Evolutionary conservation across 768 basidiomycete genomes (phyloP).

Genomic region (Amanita jacksonii): DNA sequence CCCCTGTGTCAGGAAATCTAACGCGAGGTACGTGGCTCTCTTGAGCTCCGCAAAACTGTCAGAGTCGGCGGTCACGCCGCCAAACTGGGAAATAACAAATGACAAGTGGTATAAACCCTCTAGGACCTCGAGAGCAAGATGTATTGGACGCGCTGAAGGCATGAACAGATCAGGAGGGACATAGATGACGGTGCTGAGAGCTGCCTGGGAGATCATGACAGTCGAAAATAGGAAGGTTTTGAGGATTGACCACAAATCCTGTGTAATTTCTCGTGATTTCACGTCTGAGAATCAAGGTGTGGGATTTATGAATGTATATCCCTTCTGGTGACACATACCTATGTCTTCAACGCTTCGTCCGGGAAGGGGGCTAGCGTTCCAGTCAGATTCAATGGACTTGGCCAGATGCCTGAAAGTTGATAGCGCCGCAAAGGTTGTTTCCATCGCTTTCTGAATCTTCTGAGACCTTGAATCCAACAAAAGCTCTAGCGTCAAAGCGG

Average conservation of each 20-base stretch:
- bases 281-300: slow-evolving; percentile 21
- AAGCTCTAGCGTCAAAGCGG: slow-evolving; percentile 24
- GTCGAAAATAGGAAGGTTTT: slow-evolving; percentile 71
- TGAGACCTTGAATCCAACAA: slow-evolving; percentile 26
- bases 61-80: slow-evolving; percentile 51
- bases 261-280: slow-evolving; percentile 33
- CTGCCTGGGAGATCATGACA: slow-evolving; percentile 59
- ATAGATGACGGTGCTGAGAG: slow-evolving; percentile 47
- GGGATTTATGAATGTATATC: slow-evolving; percentile 1
- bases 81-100: slow-evolving; percentile 74
- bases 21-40: slow-evolving; percentile 63
- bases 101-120: slow-evolving; percentile 57
- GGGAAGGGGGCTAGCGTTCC: slow-evolving; percentile 33
- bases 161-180: slow-evolving; percentile 25
- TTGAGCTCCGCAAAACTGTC: slow-evolving; percentile 65
- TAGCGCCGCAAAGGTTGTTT: slow-evolving; percentile 22
- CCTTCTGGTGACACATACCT: slow-evolving; percentile 15
- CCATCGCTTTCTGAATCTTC: slow-evolving; percentile 21
- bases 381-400: slow-evolving; percentile 36
- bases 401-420: slow-evolving; percentile 26
- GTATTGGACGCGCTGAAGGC: slow-evolving; percentile 17
- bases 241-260: slow-evolving; percentile 54
- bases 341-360: slow-evolving; percentile 23
- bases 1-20: slow-evolving; percentile 54
- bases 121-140: slow-evolving; percentile 46